Percentiles rank a stretch among this genome's conserved stretches.
These are phyloP conservation scores for Lecanicillium sp. DNA, from an alignment of 2,329 filamentous ascomycete species.

Conservation along the genomic window DNA sequence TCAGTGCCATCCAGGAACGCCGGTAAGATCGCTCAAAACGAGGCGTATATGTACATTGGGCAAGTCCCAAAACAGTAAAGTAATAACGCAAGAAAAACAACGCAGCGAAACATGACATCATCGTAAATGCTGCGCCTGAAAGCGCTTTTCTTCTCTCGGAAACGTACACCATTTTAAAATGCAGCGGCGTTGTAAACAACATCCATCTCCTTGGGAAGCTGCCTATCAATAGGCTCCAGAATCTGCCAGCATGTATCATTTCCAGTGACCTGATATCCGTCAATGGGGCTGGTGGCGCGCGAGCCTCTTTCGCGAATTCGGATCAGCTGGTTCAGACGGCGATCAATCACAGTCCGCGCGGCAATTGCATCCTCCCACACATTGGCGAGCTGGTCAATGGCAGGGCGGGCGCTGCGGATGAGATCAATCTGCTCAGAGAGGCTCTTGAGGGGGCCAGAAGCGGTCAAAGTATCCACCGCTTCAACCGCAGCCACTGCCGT, in stretches of 20 bases:
- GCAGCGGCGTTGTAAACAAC: conserved; percentile 19
- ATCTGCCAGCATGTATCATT: conserved; percentile 26
- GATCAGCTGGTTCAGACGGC: conserved; percentile 25
- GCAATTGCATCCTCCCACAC: conserved; percentile 53
- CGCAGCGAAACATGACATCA: too few species aligned
- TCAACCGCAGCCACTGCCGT: conserved; percentile 54
- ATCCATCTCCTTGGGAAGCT: conserved; percentile 30
- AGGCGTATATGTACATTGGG: too few species aligned
- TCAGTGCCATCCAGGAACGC: too few species aligned
- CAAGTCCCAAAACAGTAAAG: too few species aligned
- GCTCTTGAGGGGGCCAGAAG: conserved; percentile 45
- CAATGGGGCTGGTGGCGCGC: conserved; percentile 16
- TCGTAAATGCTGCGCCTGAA: too few species aligned
- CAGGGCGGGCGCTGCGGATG: conserved; percentile 43
- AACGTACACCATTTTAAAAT: too few species aligned
- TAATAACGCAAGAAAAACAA: too few species aligned
- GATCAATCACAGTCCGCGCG: conserved; percentile 40
- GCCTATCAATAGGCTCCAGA: conserved; percentile 23
- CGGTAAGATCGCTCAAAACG: too few species aligned
- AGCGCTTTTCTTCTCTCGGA: too few species aligned
- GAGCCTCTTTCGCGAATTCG: conserved; percentile 24
- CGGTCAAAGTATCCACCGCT: conserved; percentile 59
- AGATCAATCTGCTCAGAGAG: conserved; percentile 45
- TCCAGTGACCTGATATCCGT: conserved; percentile 24
- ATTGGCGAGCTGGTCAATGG: conserved; percentile 46